Base-by-base conservation (phyloP, 2,329 filamentous ascomycete genomes). In the Clarireedia paspali region DNA sequence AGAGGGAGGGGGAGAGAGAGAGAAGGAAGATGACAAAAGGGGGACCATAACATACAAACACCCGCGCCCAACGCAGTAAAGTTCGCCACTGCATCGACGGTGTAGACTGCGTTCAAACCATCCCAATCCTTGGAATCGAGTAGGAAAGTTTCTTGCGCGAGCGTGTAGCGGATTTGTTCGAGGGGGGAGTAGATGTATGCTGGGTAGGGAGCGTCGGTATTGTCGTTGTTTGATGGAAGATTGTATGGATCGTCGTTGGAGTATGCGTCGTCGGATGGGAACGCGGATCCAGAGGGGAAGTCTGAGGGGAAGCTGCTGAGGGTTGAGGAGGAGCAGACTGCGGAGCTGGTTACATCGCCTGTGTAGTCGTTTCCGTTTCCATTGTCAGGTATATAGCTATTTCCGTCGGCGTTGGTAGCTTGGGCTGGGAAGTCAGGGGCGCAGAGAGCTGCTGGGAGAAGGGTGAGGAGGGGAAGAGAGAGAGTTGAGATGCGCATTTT, bases 161-260 rank as follows among this genome's bases (percentile, higher is more conserved):
- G 45, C 5, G 52, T 54, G 9, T 54, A 54, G 38, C 52, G 52
- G 17, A 54, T 54, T 34, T 54, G 52, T 40, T 54, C 52, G 14
- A 54, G 17, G n/a, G 46, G 27, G 6, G 27, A 10, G 6, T 30
- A 30, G 4, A n/a, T 36, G 14, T 53, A 47, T 46, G 48, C n/a
- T 27, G 7, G 14, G 6, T 15, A 14, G 7, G 48, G n/a, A 9
- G 14, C 4, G 2, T 27, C 2, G 2, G 2, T 17, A 10, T 46
- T 14, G 5, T 17, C 4, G 20, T 20, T 20, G 20, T 20, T 20
- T 20, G 20, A 20, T 20, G 20, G 20, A 20, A 20, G 17, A 20
- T 20, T 20, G 17, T 20, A 20, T 20, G 20, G 20, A 20, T 20
- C 20, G 2, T 20, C 2, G 20, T 20, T 3, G 2, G 20, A 38